Evolutionary conservation across 1,284 basidiomycete genomes (phyloP), one percentile per base, ranked within the genome.

Genomic region (Gastroboletus turbinatus): DNA sequence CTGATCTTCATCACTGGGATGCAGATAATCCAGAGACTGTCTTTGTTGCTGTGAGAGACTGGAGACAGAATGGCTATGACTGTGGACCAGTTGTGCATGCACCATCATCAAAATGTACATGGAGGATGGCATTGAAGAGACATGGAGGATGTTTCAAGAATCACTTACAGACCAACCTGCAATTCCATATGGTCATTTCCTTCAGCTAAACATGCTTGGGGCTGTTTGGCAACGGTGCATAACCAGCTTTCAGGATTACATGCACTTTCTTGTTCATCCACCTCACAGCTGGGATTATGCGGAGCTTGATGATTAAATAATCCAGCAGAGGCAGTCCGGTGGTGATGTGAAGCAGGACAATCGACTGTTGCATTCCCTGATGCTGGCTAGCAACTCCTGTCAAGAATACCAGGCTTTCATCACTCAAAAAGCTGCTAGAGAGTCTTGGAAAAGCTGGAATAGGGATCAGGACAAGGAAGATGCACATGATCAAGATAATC

Each of bases 101-200:
- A 4, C n/a, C n/a, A 4, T 59, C 0, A 45, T 61, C 10, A 19
- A 25, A 8, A 36, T 2, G 6, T 60, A 46, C 21, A 52, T 62
- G 21, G n/a, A 54, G 2, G 10, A 46, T 6, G 43, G 58, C 0
- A 8, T 61, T 4, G 7, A 43, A 5, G 16, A 50, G 2, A 56
- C 44, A 19, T 59, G 46, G 52, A 21, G 5, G 0, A 14, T 19
- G 0, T 2, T 61, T 29, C 8, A 8, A 29, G 27, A 29, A 29
- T 29, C 27, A 29, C 8, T 29, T 8, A 29, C 2, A 29, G 8
- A 0, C 38, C 13, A 0, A 2, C 35, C 3, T 10, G 2, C n/a
- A 0, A 32, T 60, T 10, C 35, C 52, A 5, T 61, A 51, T 63
- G 53, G 57, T 3, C 53, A 61, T 10, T 40, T 56, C 0, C 27